phyloP scores from a whole-genome alignment of 225 moss, liverwort and hornwort species.

The Polytrichum commune region DNA sequence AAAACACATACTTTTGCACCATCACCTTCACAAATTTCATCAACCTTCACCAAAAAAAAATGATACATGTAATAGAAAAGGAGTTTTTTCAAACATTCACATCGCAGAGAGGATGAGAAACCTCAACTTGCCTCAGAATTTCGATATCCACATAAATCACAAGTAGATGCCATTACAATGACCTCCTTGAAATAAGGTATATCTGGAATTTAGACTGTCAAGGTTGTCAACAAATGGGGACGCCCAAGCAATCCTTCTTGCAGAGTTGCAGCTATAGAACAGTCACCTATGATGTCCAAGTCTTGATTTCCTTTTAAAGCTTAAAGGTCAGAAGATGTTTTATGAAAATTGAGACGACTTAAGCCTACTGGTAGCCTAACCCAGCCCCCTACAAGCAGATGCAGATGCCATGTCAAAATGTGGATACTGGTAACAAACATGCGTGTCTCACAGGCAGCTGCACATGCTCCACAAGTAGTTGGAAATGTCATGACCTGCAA shows the following conservation, averaged over 20 bases:
- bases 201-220: constrained; percentile 39
- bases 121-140: constrained; percentile 59
- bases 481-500: constrained; percentile 83
- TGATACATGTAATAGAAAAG: background rate
- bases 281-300: too few species aligned
- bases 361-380: too few species aligned
- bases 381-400: background rate
- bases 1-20: too few species aligned
- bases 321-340: too few species aligned
- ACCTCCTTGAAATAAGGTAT: constrained; percentile 94
- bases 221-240: constrained; percentile 11
- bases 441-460: constrained; percentile 59
- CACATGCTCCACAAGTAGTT: constrained; percentile 73
- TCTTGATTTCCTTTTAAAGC: too few species aligned
- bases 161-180: constrained; percentile 80
- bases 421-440: constrained; percentile 95
- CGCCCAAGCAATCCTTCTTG: too few species aligned
- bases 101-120: background rate
- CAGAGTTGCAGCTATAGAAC: too few species aligned
- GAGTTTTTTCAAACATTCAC: background rate
- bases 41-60: background rate
- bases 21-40: background rate
- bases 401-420: constrained; percentile 26
- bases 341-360: too few species aligned
- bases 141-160: constrained; percentile 76